These are phyloP conservation scores for Xylariaceae sp. DNA, from an alignment of 2,329 filamentous ascomycete genomes.

Conservation along the genomic window DNA sequence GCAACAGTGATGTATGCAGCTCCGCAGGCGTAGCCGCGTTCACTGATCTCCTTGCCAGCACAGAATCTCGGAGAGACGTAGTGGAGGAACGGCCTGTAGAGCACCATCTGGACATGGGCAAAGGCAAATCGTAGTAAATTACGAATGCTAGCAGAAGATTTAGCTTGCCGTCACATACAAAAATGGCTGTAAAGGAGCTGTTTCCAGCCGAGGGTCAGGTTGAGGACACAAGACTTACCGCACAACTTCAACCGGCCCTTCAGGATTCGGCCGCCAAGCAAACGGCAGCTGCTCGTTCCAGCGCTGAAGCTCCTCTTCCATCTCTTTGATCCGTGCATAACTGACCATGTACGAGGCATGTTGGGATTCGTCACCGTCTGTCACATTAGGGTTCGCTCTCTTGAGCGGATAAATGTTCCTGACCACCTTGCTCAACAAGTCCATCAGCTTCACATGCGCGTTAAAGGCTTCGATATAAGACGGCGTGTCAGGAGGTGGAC, in stretches of 20 bases:
- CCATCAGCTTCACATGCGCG: slow-evolving; percentile 59
- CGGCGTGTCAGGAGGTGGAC: slow-evolving; percentile 50
- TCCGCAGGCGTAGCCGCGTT: slow-evolving; percentile 71
- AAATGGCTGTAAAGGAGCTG: not conserved
- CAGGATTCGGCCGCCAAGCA: slow-evolving; percentile 71
- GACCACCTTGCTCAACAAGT: slow-evolving; percentile 59
- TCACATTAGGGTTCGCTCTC: slow-evolving; percentile 43
- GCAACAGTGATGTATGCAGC: slow-evolving; percentile 58
- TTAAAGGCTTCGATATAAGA: slow-evolving; percentile 62
- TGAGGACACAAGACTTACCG: slow-evolving; percentile 49
- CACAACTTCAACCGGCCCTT: slow-evolving; percentile 67
- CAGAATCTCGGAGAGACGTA: slow-evolving; percentile 65
- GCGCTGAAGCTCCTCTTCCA: slow-evolving; percentile 57
- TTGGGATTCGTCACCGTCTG: slow-evolving; percentile 37
- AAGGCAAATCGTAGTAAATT: slow-evolving; percentile 75
- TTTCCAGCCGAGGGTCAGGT: not conserved
- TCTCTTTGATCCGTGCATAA: slow-evolving; percentile 57
- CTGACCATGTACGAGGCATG: slow-evolving; percentile 57
- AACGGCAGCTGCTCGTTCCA: slow-evolving; percentile 67
- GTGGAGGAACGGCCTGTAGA: slow-evolving; percentile 79
- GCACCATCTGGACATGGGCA: slow-evolving; percentile 74
- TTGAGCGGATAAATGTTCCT: slow-evolving; percentile 63
- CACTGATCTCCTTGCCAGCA: slow-evolving; percentile 57
- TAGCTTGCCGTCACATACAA: slow-evolving; percentile 18
- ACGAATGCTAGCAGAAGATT: slow-evolving; percentile 47